A percentile compares a stretch with the other conserved stretches of the same genome.
These are phyloP conservation scores for Colletotrichum sidae DNA, from an alignment of 2,329 filamentous ascomycete genomes.

Conservation along the genomic window DNA sequence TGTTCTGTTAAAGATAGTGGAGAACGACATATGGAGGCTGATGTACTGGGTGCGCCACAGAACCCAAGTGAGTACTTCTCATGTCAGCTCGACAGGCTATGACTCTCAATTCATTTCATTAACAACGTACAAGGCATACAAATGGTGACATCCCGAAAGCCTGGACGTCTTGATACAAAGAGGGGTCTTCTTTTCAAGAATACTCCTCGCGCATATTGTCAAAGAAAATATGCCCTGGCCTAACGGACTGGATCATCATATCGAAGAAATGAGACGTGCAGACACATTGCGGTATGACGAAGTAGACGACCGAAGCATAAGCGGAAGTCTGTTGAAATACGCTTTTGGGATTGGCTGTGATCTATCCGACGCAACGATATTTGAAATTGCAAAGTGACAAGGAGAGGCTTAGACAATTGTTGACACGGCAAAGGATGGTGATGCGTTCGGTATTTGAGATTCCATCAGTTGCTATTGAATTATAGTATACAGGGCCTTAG, in stretches of 20 bases:
- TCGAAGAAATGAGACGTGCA: not conserved
- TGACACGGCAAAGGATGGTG: no score
- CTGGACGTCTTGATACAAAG: not conserved
- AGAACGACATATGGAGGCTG: not conserved
- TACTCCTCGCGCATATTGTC: no score
- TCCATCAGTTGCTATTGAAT: no score
- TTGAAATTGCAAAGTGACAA: no score
- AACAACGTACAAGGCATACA: no score
- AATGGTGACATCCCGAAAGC: slow-evolving; percentile 1
- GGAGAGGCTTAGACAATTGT: no score
- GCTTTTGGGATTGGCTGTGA: not conserved
- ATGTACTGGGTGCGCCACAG: not conserved
- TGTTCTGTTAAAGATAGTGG: not conserved
- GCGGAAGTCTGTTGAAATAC: not conserved
- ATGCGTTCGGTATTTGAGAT: no score
- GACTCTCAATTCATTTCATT: no score
- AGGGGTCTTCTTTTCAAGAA: not conserved
- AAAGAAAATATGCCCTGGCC: no score
- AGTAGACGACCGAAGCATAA: not conserved
- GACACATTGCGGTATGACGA: not conserved
- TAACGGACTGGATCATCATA: not conserved
- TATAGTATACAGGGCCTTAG: no score
- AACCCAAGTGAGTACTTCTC: not conserved
- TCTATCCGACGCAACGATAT: not conserved
- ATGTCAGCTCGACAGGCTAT: no score